Base-by-base conservation (phyloP, 495 filamentous ascomycete species). In the Aspergillus cristatus region DNA sequence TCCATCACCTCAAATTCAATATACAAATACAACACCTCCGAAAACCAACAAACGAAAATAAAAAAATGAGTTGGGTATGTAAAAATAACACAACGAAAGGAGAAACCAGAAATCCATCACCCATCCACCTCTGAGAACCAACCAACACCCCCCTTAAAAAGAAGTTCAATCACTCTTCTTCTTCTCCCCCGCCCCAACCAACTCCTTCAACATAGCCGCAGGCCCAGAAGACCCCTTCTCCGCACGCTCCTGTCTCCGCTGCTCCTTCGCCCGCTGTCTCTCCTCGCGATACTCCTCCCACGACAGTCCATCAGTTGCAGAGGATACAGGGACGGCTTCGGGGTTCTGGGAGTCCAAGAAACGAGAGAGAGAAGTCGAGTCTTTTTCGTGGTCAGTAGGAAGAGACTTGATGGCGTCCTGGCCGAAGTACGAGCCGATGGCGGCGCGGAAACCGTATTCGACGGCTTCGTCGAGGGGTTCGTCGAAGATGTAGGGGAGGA, bases 401-500 rank as follows among this genome's bases (percentile, higher is more conserved):
- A 64, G 37, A 10, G 59, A 52, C 14, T 50, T 50, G 6, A 74
- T 64, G n/a, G 68, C 70, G 28, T 67, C 58, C 37, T 78, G 72
- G 1, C 87, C 86, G 5, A 79, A 85, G 45, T 83, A 71, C 2
- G 69, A 47, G 47, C 78, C 71, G 43, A 93, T 82, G 0, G 70
- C 83, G 45, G 78, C 82, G 37, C 91, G 81, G 67, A 98, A 96
- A 7, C 67, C 54, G 84, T 83, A 94, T 49, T 96, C 90, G 2
- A 94, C 81, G 0, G 81, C 86, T 38, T 84, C 68, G 58, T 96
- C 91, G 16, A 98, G 85, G 7, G 91, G 89, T 52, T 95, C 74
- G 50, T 98, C 91, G 54, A 97, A 98, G 28, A 96, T 53, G 39
- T 71, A 88, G 0, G 91, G 91, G 32, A 98, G 63, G 59, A 86